Evolutionary conservation across 1,139 yeast species (phyloP).

Genomic region (Nakaseomyces sp.): DNA sequence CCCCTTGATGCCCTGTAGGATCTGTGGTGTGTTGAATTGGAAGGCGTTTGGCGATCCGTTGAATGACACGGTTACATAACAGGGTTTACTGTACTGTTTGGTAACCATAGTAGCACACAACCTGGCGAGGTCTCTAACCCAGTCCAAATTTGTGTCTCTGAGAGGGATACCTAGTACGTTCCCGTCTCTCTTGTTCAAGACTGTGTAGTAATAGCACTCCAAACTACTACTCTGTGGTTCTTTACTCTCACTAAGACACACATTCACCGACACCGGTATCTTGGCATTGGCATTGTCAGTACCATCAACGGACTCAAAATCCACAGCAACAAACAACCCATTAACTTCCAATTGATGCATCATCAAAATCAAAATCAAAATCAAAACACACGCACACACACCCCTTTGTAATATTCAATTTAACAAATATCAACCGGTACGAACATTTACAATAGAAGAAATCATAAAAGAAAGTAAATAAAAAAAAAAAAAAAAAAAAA

Average conservation of each 20-base stretch:
- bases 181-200: slow-evolving; percentile 2
- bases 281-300: too few relatives aligned
- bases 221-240: neutral
- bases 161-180: slow-evolving; percentile 22
- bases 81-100: slow-evolving; percentile 22
- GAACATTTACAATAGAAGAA: too few relatives aligned
- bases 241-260: slow-evolving; percentile 1
- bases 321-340: neutral
- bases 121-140: slow-evolving; percentile 24
- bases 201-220: slow-evolving; percentile 7
- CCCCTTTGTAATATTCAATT: too few relatives aligned
- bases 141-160: slow-evolving; percentile 22
- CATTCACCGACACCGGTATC: neutral
- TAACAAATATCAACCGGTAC: neutral
- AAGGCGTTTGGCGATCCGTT: neutral
- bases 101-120: slow-evolving; percentile 23
- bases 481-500: too few relatives aligned
- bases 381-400: too few relatives aligned
- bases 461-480: too few relatives aligned
- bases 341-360: slow-evolving; percentile 2
- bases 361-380: too few relatives aligned
- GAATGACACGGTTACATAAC: slow-evolving; percentile 24
- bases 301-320: neutral
- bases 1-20: neutral
- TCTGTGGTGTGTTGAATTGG: neutral